Percentiles rank a stretch among this genome's conserved stretches.
These are phyloP conservation scores for Macadamia tetraphylla DNA, from an alignment of 164 flowering plant genomes.

Conservation along the genomic window DNA sequence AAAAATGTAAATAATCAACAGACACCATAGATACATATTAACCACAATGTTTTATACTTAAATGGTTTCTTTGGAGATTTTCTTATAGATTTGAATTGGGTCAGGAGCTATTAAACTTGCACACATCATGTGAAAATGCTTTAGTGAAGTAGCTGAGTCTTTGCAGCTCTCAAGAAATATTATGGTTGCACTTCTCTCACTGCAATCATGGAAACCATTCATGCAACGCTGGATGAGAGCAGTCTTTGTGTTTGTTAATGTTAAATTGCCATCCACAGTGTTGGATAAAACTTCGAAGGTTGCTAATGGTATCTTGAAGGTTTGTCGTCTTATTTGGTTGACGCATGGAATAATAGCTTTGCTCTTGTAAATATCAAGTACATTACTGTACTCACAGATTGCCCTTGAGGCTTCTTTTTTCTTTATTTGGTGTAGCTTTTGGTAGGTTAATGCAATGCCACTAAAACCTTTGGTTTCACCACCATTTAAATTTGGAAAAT, in stretches of 20 bases:
- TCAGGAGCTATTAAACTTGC: constrained; percentile 40
- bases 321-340: constrained; percentile 13
- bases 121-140: constrained; percentile 49
- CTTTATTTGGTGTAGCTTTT: not conserved
- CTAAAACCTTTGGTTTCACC: not conserved
- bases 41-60: not conserved
- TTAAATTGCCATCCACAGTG: constrained; percentile 23
- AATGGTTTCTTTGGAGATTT: constrained; percentile 3
- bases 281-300: constrained; percentile 57
- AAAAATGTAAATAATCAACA: constrained; percentile 35
- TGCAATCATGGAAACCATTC: constrained; percentile 93
- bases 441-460: not conserved
- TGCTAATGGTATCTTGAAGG: constrained; percentile 80
- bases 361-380: not conserved
- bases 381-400: not conserved
- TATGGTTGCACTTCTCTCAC: constrained; percentile 59
- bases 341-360: not conserved
- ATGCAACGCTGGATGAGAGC: constrained; percentile 75
- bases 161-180: constrained; percentile 81
- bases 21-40: constrained; percentile 36
- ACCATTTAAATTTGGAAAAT: not conserved
- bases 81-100: constrained; percentile 6
- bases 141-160: constrained; percentile 64
- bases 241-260: constrained; percentile 29
- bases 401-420: constrained; percentile 2